Base-by-base conservation (phyloP, 768 basidiomycete species). In the Boletus insuetus region DNA sequence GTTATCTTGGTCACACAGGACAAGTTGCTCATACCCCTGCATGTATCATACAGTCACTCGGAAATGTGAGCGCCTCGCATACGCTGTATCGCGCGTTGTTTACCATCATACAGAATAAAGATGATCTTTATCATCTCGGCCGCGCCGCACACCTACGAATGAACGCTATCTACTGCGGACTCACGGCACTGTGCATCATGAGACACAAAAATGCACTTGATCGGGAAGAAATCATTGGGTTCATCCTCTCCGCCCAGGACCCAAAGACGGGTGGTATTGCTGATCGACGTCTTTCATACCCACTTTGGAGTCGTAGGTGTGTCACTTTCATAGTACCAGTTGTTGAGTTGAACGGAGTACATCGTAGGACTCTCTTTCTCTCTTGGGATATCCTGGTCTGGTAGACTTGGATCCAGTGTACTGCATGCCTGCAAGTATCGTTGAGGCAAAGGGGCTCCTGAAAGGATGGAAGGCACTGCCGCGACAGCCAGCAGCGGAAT, bases 241-340 rank as follows among this genome's bases (percentile, higher is more conserved):
- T 98, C 73, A 96, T 99, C 53, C 78, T 98, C 9, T 88, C 87
- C 16, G 87, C 94, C 7, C 74, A 98, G 87, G 97, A 98, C 65
- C 75, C 80, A 0, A 95, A 98, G 60, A 82, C 77, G 6, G 97
- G 97, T 4, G 97, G 97, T 0, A 97, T 98, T 26, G 88, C 94
- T 0, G 97, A 99, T 85, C 2, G 97, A 99, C 64, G 95, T 99
- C n/a, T 99, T 97, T 72, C 96, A 99, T 65, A 98, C 96, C 0
- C 71, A 79, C 13, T 99, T 99, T 60, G 97, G 97, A 1, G 74
- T 98, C 3, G 92, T 94, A 56, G 94, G 93, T 81, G 32, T 68
- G 70, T 24, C 24, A 6, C 6, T 24, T 24, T 53, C 38, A 14
- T 19, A 11, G 10, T 11, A 24, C 34, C 13, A 9, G 13, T 35